These are phyloP conservation scores for Mucor irregularis DNA, from an alignment of 371 early-diverging fungal genomes.

Conservation along the genomic window DNA sequence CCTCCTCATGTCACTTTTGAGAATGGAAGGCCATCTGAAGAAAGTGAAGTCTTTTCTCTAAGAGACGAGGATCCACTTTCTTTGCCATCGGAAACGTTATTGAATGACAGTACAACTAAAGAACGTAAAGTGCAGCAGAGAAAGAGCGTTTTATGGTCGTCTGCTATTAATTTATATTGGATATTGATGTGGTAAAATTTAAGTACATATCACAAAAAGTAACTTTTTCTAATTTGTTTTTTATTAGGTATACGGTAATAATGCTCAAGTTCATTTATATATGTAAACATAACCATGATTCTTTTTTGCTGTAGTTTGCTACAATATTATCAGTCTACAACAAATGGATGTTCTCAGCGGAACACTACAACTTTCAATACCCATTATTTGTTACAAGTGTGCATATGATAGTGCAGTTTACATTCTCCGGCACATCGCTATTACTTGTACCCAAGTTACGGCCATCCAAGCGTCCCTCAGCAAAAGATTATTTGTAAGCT, in stretches of 20 bases:
- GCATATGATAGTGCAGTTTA: conserved; percentile 74
- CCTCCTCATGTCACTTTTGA: background rate
- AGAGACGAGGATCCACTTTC: conserved; percentile 28
- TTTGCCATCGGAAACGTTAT: conserved; percentile 22
- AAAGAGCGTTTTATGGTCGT: conserved; percentile 29
- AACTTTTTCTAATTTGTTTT: background rate
- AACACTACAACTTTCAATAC: conserved; percentile 74
- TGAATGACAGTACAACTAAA: conserved; percentile 6
- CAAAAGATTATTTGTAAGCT: conserved; percentile 61
- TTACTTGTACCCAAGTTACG: conserved; percentile 55
- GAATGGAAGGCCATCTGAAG: conserved; percentile 15
- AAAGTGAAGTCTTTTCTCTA: conserved; percentile 21
- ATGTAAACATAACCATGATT: background rate
- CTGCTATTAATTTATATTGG: conserved; percentile 46
- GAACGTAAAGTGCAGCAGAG: conserved; percentile 17
- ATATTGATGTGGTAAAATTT: conserved; percentile 43
- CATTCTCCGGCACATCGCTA: conserved; percentile 57
- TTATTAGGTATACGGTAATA: conserved; percentile 34
- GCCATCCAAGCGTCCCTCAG: conserved; percentile 52
- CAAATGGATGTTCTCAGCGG: conserved; percentile 84
- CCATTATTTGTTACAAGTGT: conserved; percentile 80
- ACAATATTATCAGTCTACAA: conserved; percentile 81
- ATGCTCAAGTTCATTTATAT: background rate
- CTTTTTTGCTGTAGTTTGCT: conserved; percentile 47
- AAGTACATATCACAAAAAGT: background rate